Evolutionary conservation across 2,329 filamentous ascomycete species (phyloP), one percentile per base, ranked within the genome.

Genomic region (Dothistroma septosporum): DNA sequence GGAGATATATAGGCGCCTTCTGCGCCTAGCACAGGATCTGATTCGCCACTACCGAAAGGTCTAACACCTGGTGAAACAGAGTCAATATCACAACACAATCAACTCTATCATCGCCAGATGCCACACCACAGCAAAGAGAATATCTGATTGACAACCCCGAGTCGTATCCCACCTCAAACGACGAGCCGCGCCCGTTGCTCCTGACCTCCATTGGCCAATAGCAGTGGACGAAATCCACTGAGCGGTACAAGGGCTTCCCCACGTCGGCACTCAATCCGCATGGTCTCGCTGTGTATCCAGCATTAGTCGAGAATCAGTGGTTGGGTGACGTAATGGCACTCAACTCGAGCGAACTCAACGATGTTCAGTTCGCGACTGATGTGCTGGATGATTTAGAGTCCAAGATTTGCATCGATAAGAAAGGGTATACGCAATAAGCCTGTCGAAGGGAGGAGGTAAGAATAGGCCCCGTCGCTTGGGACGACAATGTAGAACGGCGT

Each of bases 401-500:
- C 9, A 70, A 68, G 5, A 78, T 77, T 65, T 81, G 78, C 65
- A 74, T 82, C 62, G 77, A 82, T 61, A 65, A 69, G 1, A 67
- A 2, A 74, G 74, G 7, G 71, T 82, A 31, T 81, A 80, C 59
- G 74, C 74, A 7, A 71, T 74, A 0, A 79, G 79, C 50, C 82
- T 84, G 63, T 84, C 76, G 61, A 83, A 85, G 47, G 82, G 81
- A 3, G 83, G 80, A 1, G 83, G 80, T 1, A 81, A 80, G 28
- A 76, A 76, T 2, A 76, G 74, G 74, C 21, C 64, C 77, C 0
- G 76, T 82, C 7, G 78, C 80, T 4, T 83, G 79, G 65, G 73
- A 78, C 46, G 60, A 72, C 1, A 67, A 64, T 74, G 3, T 76
- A 74, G 5, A 69, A 65, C 11, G 70, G 71, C 10, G 76, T 5